Conservation (phyloP, 2,329 filamentous ascomycete genomes). For the Alternaria triticimaculans region DNA sequence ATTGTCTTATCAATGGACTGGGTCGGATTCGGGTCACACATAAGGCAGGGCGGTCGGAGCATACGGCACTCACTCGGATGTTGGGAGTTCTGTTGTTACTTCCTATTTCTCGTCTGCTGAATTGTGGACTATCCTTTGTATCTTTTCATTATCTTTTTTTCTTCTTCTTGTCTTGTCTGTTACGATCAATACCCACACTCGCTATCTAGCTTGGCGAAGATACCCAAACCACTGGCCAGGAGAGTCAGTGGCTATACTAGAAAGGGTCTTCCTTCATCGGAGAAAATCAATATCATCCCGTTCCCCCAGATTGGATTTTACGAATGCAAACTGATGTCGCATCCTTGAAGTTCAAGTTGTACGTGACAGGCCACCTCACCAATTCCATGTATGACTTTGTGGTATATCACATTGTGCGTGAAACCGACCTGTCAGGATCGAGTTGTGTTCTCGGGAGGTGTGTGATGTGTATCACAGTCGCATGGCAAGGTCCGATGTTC, state of each 20-base stretch:
- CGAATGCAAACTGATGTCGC: not conserved
- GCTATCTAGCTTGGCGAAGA: slow-evolving; percentile 30
- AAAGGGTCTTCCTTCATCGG: slow-evolving; percentile 47
- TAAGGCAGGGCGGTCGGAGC: slow-evolving; percentile 28
- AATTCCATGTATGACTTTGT: not conserved
- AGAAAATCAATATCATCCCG: slow-evolving; percentile 39
- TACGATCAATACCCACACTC: slow-evolving; percentile 35
- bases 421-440: slow-evolving; percentile 12
- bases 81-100: slow-evolving; percentile 11
- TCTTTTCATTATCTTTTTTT: slow-evolving; percentile 1
- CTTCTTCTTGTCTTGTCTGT: slow-evolving; percentile 11
- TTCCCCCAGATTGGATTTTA: not conserved
- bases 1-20: slow-evolving; percentile 41
- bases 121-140: slow-evolving; percentile 17
- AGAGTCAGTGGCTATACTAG: slow-evolving; percentile 35
- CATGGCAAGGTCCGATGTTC: not conserved
- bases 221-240: slow-evolving; percentile 27
- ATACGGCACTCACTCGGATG: slow-evolving; percentile 18
- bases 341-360: not conserved
- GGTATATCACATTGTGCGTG: not conserved
- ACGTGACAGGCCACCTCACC: not conserved
- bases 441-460: not conserved
- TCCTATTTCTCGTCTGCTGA: slow-evolving; percentile 10
- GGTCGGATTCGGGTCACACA: slow-evolving; percentile 29
- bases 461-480: not conserved